Percentiles rank a stretch among this genome's conserved stretches.
Evolutionary conservation across 371 early-diverging fungal species (phyloP).

Genomic region (Mortierella sp.): DNA sequence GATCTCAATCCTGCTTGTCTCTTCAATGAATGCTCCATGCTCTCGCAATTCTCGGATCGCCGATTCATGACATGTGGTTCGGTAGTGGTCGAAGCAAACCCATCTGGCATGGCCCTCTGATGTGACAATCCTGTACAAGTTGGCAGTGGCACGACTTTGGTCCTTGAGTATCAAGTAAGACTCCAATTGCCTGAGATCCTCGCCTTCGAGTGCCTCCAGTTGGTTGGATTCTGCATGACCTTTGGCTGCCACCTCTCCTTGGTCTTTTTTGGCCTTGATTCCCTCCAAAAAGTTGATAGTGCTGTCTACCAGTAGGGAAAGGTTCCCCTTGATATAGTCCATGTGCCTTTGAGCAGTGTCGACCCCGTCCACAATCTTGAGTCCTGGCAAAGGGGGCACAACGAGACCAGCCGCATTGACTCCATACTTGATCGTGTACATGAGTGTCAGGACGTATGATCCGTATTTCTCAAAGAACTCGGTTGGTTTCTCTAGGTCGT

Average conservation of each 20-base stretch:
- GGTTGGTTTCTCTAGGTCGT: slow-evolving; percentile 3
- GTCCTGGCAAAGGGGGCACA: not conserved
- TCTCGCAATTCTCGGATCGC: not conserved
- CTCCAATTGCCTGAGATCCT: not conserved
- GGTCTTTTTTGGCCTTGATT: not conserved
- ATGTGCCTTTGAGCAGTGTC: not conserved
- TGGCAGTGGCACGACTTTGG: not conserved
- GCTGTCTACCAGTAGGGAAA: not conserved
- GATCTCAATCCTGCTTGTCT: too few species aligned
- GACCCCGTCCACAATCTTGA: not conserved
- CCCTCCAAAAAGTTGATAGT: not conserved
- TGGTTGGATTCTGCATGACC: not conserved
- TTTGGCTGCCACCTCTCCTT: not conserved
- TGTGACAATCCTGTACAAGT: slow-evolving; percentile 5
- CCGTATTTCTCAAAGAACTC: slow-evolving; percentile 1
- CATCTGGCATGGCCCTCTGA: slow-evolving; percentile 3
- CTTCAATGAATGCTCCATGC: too few species aligned
- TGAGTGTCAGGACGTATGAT: slow-evolving; percentile 4
- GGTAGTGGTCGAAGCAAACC: slow-evolving; percentile 8
- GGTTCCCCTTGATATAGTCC: not conserved
- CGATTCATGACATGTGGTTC: not conserved
- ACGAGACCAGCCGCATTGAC: slow-evolving; percentile 4
- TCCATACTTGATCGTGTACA: not conserved
- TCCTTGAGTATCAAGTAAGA: not conserved
- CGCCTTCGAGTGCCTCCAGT: slow-evolving; percentile 3